A percentile compares a stretch with the other conserved stretches of the same genome.
Conservation (phyloP, 176 grass and related monocot species). For the Zoysia japonica region DNA sequence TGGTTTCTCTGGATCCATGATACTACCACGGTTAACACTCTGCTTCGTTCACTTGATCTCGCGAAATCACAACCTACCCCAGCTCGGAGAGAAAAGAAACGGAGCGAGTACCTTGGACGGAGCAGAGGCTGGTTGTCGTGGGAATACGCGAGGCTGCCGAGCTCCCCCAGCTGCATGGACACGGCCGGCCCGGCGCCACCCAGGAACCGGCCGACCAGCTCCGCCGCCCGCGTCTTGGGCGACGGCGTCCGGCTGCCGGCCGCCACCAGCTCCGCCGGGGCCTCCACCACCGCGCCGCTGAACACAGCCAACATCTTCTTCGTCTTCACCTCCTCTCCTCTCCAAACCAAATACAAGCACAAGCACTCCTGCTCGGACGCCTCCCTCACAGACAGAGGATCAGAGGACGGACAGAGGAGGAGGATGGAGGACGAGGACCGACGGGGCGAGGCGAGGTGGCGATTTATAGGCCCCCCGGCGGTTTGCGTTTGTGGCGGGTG, state of each 20-base stretch:
- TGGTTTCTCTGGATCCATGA: not conserved
- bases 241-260: constrained; percentile 92
- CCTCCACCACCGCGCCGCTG: constrained; percentile 86
- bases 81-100: no score
- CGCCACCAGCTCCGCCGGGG: constrained; percentile 81
- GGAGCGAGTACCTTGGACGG: constrained; percentile 51
- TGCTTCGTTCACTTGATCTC: no score
- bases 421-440: no score
- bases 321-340: not conserved
- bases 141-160: constrained; percentile 78
- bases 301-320: constrained; percentile 79
- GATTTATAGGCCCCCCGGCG: no score
- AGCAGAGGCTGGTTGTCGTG: constrained; percentile 71
- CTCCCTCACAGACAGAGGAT: not conserved
- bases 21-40: no score
- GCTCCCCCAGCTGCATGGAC: constrained; percentile 60
- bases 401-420: no score
- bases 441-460: no score
- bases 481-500: no score
- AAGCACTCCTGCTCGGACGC: not conserved
- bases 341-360: not conserved
- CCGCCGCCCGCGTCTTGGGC: constrained; percentile 75
- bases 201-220: constrained; percentile 76
- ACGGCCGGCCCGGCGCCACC: constrained; percentile 45
- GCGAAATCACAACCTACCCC: no score